A percentile compares a stretch with the other conserved stretches of the same genome.
Evolutionary conservation across 352 stramenopile genomes (phyloP).

Genomic region (Phytophthora quininea): DNA sequence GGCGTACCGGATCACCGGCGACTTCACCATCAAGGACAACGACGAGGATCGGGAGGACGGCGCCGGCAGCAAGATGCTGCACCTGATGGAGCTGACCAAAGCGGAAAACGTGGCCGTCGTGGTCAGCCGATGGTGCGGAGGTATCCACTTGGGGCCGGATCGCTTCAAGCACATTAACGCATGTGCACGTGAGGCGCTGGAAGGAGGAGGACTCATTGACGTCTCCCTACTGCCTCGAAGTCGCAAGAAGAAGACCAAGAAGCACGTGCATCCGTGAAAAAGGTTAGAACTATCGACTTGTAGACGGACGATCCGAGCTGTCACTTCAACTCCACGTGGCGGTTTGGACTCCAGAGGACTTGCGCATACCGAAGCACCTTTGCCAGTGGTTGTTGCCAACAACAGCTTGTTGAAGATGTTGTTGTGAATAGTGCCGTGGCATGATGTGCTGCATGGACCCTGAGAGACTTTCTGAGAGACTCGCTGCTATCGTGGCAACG

Average conservation of each 20-base stretch:
- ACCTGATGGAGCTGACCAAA: slow-evolving; percentile 74
- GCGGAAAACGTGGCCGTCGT: slow-evolving; percentile 76
- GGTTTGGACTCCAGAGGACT: no score
- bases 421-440: neutral
- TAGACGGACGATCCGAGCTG: no score
- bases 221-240: slow-evolving; percentile 14
- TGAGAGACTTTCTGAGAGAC: no score
- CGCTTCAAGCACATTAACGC: slow-evolving; percentile 83
- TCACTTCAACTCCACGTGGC: no score
- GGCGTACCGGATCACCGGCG: slow-evolving; percentile 67
- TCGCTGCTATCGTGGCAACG: no score
- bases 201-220: slow-evolving; percentile 55
- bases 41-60: slow-evolving; percentile 78
- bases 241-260: slow-evolving; percentile 50
- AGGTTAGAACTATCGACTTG: no score
- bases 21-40: slow-evolving; percentile 73
- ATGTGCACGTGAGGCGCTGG: slow-evolving; percentile 54
- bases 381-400: neutral
- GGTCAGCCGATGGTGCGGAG: slow-evolving; percentile 76
- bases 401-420: neutral
- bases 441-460: no score
- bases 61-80: slow-evolving; percentile 69
- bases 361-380: neutral
- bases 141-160: slow-evolving; percentile 66
- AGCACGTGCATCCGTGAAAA: slow-evolving; percentile 5